Evolutionary conservation across 441 rosid genomes (phyloP).

Genomic region (Adansonia rubrostipa): DNA sequence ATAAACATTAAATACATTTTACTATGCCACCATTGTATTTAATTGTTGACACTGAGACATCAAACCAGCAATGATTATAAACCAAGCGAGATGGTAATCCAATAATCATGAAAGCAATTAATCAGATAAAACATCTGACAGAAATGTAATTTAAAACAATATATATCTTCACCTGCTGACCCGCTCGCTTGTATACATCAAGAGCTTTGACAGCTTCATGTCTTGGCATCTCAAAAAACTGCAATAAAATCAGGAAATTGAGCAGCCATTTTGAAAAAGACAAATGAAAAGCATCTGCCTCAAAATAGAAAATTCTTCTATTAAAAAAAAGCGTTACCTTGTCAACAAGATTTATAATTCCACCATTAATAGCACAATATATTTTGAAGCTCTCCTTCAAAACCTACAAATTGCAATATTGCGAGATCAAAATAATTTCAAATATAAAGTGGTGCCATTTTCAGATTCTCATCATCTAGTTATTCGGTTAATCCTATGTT

Average conservation of each 20-base stretch:
- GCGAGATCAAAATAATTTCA: constrained; percentile 1
- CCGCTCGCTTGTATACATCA: constrained; percentile 93
- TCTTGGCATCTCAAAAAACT: constrained; percentile 99
- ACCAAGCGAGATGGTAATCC: neutral
- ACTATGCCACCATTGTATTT: constrained; percentile 1
- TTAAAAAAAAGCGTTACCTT: constrained; percentile 51
- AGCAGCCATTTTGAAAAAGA: constrained; percentile 9
- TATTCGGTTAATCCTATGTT: neutral
- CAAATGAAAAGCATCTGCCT: neutral
- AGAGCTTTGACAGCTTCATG: constrained; percentile 95
- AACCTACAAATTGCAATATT: constrained; percentile 59
- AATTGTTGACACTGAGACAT: neutral
- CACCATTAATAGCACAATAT: constrained; percentile 93
- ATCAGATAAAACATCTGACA: constrained; percentile 6
- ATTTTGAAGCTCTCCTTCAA: constrained; percentile 97
- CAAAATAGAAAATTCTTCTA: constrained; percentile 12
- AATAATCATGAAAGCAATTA: constrained; percentile 4
- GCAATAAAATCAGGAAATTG: constrained; percentile 38
- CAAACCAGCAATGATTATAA: neutral
- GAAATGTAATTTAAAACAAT: constrained; percentile 1
- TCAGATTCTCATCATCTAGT: neutral
- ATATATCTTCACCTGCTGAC: constrained; percentile 78
- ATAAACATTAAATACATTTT: constrained; percentile 13
- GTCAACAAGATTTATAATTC: constrained; percentile 97
- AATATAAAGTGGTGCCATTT: neutral